Evolutionary conservation across 257 asterid genomes (phyloP).

Genomic region (Euphrasia confusa): DNA sequence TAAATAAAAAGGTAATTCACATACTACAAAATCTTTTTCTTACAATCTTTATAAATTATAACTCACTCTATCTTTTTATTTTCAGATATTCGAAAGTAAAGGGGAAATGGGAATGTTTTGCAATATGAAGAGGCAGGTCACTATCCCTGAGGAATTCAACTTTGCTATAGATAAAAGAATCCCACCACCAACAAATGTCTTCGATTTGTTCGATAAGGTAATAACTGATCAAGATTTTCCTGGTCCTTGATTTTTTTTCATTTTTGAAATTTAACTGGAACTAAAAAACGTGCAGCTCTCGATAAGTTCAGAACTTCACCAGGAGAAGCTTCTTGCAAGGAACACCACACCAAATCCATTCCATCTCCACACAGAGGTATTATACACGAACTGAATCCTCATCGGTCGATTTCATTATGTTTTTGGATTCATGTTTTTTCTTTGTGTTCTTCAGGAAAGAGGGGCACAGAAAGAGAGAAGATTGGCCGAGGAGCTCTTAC

Average conservation of each 20-base stretch:
- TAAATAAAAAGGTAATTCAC: constrained; percentile 67
- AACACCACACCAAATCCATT: constrained; percentile 73
- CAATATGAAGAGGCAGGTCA: constrained; percentile 70
- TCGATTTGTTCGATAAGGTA: constrained; percentile 79
- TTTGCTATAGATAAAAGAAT: constrained; percentile 82
- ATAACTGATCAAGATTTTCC: not conserved
- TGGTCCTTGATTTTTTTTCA: not conserved
- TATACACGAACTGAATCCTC: not conserved
- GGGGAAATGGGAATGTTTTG: constrained; percentile 81
- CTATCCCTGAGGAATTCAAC: constrained; percentile 82
- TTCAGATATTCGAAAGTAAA: constrained; percentile 86
- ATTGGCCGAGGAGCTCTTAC: constrained; percentile 49
- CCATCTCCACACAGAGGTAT: constrained; percentile 88
- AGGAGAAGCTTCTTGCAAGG: constrained; percentile 57
- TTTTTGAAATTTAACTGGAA: constrained; percentile 1
- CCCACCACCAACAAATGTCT: constrained; percentile 63
- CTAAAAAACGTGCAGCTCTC: constrained; percentile 51
- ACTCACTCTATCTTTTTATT: constrained; percentile 6
- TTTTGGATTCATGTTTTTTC: constrained; percentile 24
- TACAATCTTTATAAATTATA: not conserved
- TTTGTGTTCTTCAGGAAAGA: constrained; percentile 53
- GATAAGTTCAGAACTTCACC: constrained; percentile 58
- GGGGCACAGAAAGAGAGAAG: constrained; percentile 81
- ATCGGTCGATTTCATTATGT: not conserved
- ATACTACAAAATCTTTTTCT: not conserved